Evolutionary conservation across 192 early-diverging fungal species (phyloP).

Genomic region (Jimgerdemannia lactiflua): DNA sequence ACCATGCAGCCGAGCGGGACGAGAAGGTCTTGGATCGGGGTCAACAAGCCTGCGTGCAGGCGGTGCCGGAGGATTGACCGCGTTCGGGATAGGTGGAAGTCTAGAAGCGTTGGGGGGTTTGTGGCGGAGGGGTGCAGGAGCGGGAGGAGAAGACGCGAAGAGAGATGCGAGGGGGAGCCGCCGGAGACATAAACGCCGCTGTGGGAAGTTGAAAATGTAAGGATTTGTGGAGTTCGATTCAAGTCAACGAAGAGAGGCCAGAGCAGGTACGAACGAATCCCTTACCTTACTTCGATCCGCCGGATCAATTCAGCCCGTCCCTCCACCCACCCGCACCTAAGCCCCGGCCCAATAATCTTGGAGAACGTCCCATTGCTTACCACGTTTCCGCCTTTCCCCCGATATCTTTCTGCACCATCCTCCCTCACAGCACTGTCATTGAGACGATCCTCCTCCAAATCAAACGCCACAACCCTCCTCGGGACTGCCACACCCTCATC

Average conservation of each 20-base stretch:
- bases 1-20: conserved; percentile 20
- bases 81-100: conserved; percentile 6
- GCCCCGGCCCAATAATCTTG: conserved; percentile 27
- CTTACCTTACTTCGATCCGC: conserved; percentile 14
- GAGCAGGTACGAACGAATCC: neutral
- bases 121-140: neutral
- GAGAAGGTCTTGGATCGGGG: conserved; percentile 10
- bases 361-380: conserved; percentile 32
- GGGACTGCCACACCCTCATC: neutral
- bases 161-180: conserved; percentile 21
- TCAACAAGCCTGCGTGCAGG: conserved; percentile 9
- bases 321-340: conserved; percentile 27
- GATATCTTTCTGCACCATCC: too few species aligned
- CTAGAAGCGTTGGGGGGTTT: neutral
- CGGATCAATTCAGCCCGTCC: conserved; percentile 7
- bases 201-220: neutral
- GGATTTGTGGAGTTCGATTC: too few species aligned
- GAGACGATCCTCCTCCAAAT: conserved; percentile 4
- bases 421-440: neutral
- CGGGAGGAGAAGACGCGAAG: neutral
- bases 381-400: neutral
- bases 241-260: too few species aligned
- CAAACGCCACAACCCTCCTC: conserved; percentile 14
- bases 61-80: conserved; percentile 4
- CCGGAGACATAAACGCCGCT: conserved; percentile 31